Percentiles rank a stretch among this genome's conserved stretches.
Evolutionary conservation across 495 filamentous ascomycete species (phyloP).

Genomic region (Xylaria venustula): DNA sequence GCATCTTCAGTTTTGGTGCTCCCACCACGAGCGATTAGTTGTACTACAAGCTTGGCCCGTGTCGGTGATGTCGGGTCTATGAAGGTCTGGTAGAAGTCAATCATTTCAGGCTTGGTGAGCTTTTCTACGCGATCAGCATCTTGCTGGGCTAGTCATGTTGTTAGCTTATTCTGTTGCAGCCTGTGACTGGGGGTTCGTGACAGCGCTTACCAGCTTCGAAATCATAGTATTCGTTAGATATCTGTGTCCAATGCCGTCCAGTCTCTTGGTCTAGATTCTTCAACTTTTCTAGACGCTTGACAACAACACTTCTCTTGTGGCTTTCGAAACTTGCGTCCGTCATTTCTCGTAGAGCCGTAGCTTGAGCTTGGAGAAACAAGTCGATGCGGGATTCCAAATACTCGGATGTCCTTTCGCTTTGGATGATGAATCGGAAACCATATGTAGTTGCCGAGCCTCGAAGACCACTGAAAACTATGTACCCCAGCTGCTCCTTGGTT

Average conservation of each 20-base stretch:
- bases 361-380: conserved; percentile 68
- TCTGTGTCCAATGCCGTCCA: conserved; percentile 76
- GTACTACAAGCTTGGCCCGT: conserved; percentile 78
- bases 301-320: conserved; percentile 87
- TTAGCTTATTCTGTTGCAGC: neutral
- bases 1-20: conserved; percentile 36
- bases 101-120: conserved; percentile 74
- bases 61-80: conserved; percentile 70
- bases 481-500: conserved; percentile 97
- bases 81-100: conserved; percentile 75
- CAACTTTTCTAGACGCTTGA: conserved; percentile 83
- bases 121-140: conserved; percentile 74
- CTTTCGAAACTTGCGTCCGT: conserved; percentile 80
- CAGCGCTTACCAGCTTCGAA: conserved; percentile 72
- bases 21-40: conserved; percentile 72
- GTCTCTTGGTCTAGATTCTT: conserved; percentile 91
- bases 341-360: conserved; percentile 69
- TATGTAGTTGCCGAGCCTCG: conserved; percentile 68
- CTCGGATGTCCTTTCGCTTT: conserved; percentile 80
- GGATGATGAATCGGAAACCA: conserved; percentile 87
- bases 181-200: neutral
- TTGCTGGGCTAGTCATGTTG: conserved; percentile 53
- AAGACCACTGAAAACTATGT: conserved; percentile 85
- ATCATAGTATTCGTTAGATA: conserved; percentile 83
- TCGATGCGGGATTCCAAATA: conserved; percentile 90